These are phyloP conservation scores for Colletotrichum nymphaeae DNA, from an alignment of 2,329 filamentous ascomycete species.

Conservation along the genomic window DNA sequence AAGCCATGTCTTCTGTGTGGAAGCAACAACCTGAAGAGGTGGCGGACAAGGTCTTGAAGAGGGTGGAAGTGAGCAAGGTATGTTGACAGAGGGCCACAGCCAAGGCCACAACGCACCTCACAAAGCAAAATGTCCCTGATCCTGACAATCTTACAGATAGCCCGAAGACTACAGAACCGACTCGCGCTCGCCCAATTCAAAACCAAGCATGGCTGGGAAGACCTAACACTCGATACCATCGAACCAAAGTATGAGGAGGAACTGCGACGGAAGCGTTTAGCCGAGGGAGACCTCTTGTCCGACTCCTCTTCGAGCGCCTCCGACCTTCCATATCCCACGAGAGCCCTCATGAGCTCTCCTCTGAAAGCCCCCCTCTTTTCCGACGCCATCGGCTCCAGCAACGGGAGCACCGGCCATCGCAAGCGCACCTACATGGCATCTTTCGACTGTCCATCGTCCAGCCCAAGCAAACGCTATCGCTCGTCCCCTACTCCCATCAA, in stretches of 20 bases:
- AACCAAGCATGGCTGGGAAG: slow-evolving; percentile 94
- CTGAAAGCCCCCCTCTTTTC: slow-evolving; percentile 87
- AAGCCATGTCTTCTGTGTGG: slow-evolving; percentile 69
- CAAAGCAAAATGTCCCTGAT: not conserved
- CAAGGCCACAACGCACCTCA: slow-evolving; percentile 4
- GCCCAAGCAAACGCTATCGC: slow-evolving; percentile 77
- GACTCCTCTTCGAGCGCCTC: slow-evolving; percentile 89
- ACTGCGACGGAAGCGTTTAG: slow-evolving; percentile 77
- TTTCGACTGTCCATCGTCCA: slow-evolving; percentile 67
- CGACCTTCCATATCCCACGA: slow-evolving; percentile 76
- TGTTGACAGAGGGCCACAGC: slow-evolving; percentile 42
- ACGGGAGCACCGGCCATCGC: slow-evolving; percentile 72
- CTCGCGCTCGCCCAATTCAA: slow-evolving; percentile 97
- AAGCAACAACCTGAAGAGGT: slow-evolving; percentile 74
- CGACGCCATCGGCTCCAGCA: slow-evolving; percentile 80
- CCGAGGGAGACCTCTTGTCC: slow-evolving; percentile 80
- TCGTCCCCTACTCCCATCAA: slow-evolving; percentile 71
- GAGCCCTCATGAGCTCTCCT: slow-evolving; percentile 83
- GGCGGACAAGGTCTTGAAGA: slow-evolving; percentile 76
- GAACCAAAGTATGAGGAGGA: slow-evolving; percentile 87
- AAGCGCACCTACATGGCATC: slow-evolving; percentile 72
- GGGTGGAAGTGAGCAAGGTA: slow-evolving; percentile 82
- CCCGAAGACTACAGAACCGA: slow-evolving; percentile 90
- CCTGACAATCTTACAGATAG: slow-evolving; percentile 73
- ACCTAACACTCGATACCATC: slow-evolving; percentile 86